These are phyloP conservation scores for Solanum clarkiae DNA, from an alignment of 257 asterid genomes.

Conservation along the genomic window DNA sequence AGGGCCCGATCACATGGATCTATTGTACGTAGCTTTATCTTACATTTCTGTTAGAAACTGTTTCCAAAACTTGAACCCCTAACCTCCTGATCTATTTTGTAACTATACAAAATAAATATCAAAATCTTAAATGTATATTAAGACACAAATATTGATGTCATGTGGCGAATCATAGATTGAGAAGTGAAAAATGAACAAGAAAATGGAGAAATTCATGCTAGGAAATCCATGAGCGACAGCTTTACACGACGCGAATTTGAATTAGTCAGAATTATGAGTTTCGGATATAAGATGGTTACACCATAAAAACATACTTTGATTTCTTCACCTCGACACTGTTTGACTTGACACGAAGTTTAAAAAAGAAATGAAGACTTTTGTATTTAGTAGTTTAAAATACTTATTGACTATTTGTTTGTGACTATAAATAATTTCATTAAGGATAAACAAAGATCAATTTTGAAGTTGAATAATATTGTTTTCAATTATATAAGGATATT, in stretches of 20 bases:
- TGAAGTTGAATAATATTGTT: too few species aligned
- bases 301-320: background rate
- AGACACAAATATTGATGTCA: background rate
- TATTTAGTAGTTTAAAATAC: too few species aligned
- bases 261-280: background rate
- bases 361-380: accelerated
- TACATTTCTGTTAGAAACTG: too few species aligned
- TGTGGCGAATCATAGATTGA: background rate
- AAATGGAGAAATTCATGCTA: background rate
- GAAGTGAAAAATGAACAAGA: background rate
- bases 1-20: too few species aligned
- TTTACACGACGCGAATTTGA: background rate
- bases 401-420: too few species aligned
- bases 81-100: too few species aligned
- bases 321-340: accelerated
- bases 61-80: too few species aligned
- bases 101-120: background rate
- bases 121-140: background rate
- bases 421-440: too few species aligned
- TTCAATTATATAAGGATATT: too few species aligned
- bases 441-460: too few species aligned
- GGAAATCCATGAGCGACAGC: too few species aligned
- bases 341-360: background rate
- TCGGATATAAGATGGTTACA: background rate
- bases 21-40: too few species aligned